These are phyloP conservation scores for Pyracantha coccinea DNA, from an alignment of 331 rosid genomes.

Conservation along the genomic window DNA sequence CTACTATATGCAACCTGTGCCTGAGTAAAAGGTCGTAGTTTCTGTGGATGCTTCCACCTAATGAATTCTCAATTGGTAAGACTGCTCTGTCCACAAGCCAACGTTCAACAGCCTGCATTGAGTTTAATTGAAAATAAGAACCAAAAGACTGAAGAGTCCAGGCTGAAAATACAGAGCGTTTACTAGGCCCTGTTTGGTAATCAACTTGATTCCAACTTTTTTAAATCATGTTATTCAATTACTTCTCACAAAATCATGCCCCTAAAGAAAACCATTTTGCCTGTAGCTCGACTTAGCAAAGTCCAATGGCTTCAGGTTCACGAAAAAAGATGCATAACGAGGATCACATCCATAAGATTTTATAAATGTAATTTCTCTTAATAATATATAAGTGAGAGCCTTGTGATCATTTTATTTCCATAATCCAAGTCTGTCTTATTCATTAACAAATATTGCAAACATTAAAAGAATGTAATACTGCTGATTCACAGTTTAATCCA, in stretches of 20 bases:
- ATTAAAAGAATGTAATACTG: not conserved
- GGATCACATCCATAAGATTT: too few species aligned
- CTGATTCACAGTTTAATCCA: not conserved
- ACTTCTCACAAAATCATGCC: not conserved
- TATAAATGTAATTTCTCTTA: not conserved
- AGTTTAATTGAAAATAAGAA: not conserved
- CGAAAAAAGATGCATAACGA: not conserved
- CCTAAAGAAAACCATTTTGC: not conserved
- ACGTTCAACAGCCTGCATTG: slow-evolving; percentile 67
- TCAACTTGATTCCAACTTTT: not conserved
- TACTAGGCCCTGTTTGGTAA: too few species aligned
- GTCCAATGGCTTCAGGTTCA: not conserved
- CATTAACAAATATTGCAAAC: not conserved
- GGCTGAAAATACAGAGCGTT: too few species aligned
- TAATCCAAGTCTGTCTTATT: not conserved
- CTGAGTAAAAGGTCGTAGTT: slow-evolving; percentile 91
- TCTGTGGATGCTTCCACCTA: slow-evolving; percentile 98
- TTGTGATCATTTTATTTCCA: not conserved
- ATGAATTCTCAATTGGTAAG: slow-evolving; percentile 89
- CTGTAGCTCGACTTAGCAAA: not conserved
- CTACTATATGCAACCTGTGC: slow-evolving; percentile 87
- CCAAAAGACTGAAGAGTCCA: too few species aligned
- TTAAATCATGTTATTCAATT: not conserved
- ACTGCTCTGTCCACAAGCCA: slow-evolving; percentile 99
- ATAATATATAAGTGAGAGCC: not conserved